A percentile compares a stretch with the other conserved stretches of the same genome.
Conservation (phyloP, 2,329 filamentous ascomycete genomes). For the Coniochaeta ligniaria region DNA sequence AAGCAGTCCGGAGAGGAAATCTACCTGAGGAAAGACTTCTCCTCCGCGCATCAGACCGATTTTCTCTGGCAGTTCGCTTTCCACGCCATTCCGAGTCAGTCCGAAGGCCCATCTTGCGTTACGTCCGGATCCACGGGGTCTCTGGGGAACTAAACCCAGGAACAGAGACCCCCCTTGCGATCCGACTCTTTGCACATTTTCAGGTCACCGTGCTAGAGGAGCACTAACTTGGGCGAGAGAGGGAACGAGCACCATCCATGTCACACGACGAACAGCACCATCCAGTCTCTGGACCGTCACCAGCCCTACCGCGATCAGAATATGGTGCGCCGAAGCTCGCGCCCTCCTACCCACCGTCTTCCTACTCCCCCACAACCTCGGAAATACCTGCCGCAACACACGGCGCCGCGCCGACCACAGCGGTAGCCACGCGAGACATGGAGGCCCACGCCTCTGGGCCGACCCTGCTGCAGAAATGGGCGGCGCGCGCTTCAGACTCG, state of each 20-base stretch:
- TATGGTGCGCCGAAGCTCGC: constrained; percentile 14
- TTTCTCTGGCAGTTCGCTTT: no score
- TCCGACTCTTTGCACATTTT: background rate
- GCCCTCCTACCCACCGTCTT: constrained; percentile 2
- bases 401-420: constrained; percentile 1
- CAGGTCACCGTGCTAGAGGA: background rate
- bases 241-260: constrained; percentile 23
- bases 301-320: constrained; percentile 17
- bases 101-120: background rate
- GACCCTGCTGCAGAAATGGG: constrained; percentile 49
- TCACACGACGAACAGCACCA: constrained; percentile 41
- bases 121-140: background rate
- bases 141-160: background rate
- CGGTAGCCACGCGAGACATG: constrained; percentile 14
- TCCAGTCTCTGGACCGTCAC: constrained; percentile 11
- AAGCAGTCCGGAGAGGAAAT: background rate
- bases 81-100: background rate
- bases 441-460: constrained; percentile 15
- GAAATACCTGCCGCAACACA: background rate
- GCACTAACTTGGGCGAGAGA: background rate
- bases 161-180: background rate
- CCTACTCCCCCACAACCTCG: background rate
- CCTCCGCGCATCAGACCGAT: background rate
- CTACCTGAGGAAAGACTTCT: background rate
- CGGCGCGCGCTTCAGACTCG: constrained; percentile 47